phyloP scores from a whole-genome alignment of 371 early-diverging fungal species.

The Neoconidiobolus thromboides region DNA sequence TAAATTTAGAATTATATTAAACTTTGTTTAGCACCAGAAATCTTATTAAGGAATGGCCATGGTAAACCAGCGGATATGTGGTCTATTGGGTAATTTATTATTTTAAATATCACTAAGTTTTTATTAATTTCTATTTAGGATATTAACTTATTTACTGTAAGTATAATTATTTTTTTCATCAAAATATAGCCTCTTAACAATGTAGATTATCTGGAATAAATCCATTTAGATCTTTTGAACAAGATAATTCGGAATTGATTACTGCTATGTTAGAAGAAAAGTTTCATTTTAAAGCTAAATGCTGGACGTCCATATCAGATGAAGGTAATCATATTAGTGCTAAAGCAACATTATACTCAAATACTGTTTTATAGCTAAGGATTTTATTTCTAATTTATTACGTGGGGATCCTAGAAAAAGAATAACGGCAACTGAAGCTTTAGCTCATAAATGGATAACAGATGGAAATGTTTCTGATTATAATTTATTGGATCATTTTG shows the following conservation, averaged over 20 bases:
- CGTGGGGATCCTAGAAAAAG: constrained; percentile 51
- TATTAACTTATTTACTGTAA: constrained; percentile 49
- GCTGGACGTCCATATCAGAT: constrained; percentile 58
- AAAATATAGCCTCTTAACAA: neutral
- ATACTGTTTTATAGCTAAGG: constrained; percentile 39
- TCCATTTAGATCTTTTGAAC: constrained; percentile 48
- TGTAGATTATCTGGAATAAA: constrained; percentile 42
- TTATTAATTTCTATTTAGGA: constrained; percentile 12
- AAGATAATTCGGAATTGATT: constrained; percentile 31
- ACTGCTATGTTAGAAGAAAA: constrained; percentile 39
- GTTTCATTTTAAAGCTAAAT: constrained; percentile 53
- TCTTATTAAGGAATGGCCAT: constrained; percentile 43
- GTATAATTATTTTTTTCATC: constrained; percentile 1
- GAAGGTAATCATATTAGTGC: constrained; percentile 19
- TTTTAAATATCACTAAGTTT: neutral
- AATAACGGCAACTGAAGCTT: constrained; percentile 59
- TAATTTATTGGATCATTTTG: constrained; percentile 51
- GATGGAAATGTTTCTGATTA: constrained; percentile 24
- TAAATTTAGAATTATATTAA: neutral
- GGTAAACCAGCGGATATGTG: constrained; percentile 56
- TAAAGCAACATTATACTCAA: neutral
- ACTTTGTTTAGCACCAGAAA: constrained; percentile 52
- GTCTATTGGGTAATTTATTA: neutral
- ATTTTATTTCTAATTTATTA: constrained; percentile 66
- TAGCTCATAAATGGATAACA: constrained; percentile 72